Conservation (phyloP, 805 yeast genomes). For the Sugiyamaella lignohabitans region DNA sequence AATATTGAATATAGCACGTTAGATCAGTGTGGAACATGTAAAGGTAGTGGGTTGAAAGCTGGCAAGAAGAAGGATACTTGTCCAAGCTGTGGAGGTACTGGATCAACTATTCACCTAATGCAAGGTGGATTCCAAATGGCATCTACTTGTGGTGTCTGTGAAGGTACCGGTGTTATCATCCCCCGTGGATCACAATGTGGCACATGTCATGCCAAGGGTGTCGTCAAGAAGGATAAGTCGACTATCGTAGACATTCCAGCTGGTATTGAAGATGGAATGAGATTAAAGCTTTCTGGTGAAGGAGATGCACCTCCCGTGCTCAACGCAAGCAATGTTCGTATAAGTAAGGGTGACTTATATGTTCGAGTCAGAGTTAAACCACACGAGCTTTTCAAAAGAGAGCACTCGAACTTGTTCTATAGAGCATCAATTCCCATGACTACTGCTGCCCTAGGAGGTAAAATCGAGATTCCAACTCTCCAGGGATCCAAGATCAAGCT, state of each 20-base stretch:
- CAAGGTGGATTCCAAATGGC: conserved; percentile 97
- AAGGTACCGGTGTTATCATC: conserved; percentile 79
- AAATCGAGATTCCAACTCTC: conserved; percentile 81
- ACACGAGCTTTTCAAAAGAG: conserved; percentile 64
- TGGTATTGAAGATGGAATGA: conserved; percentile 81
- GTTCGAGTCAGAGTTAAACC: conserved; percentile 72
- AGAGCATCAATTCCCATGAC: conserved; percentile 76
- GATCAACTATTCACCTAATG: conserved; percentile 75
- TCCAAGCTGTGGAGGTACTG: conserved; percentile 85
- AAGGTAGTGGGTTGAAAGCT: conserved; percentile 76
- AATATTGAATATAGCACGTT: conserved; percentile 65
- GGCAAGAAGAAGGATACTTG: conserved; percentile 76
- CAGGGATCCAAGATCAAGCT: conserved; percentile 71
- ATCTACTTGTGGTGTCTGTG: conserved; percentile 81
- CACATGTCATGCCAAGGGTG: conserved; percentile 88
- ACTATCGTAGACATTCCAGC: conserved; percentile 81
- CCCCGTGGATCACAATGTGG: conserved; percentile 63
- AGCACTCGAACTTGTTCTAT: conserved; percentile 59
- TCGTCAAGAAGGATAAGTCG: conserved; percentile 55
- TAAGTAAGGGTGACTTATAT: conserved; percentile 80
- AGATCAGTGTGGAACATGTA: conserved; percentile 72
- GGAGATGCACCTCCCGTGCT: conserved; percentile 87
- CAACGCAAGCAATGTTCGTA: conserved; percentile 59
- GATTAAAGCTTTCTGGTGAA: conserved; percentile 75
- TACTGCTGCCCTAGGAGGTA: conserved; percentile 95